These are phyloP conservation scores for Chlamydomonas incerta DNA, from an alignment of 139 green algal genomes.

Conservation along the genomic window DNA sequence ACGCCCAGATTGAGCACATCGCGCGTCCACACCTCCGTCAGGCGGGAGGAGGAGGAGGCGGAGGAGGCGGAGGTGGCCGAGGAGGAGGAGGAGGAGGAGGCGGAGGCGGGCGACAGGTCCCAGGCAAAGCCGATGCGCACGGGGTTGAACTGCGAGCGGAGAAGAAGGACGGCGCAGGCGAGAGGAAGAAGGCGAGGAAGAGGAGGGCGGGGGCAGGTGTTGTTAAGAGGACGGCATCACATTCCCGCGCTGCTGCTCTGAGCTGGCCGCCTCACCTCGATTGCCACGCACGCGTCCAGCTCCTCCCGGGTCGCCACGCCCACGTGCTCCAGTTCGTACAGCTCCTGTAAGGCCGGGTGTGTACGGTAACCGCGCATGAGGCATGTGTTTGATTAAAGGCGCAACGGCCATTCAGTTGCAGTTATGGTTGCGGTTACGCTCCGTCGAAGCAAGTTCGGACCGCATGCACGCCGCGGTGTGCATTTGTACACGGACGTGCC, in stretches of 20 bases:
- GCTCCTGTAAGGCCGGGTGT: constrained; percentile 64
- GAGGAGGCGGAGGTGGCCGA: not conserved
- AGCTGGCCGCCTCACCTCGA: no score
- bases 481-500: no score
- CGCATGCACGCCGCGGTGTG: no score
- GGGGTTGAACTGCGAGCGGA: constrained; percentile 89
- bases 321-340: constrained; percentile 72
- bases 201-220: not conserved
- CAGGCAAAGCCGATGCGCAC: constrained; percentile 50
- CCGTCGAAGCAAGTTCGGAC: no score
- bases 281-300: constrained; percentile 75
- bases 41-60: not conserved
- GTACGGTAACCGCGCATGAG: no score
- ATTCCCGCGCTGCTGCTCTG: no score
- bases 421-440: no score
- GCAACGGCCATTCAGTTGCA: no score
- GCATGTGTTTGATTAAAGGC: no score
- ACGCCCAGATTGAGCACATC: constrained; percentile 97
- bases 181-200: no score
- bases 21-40: constrained; percentile 73
- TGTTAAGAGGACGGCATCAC: no score
- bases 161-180: not conserved
- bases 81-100: not conserved
- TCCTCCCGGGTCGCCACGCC: constrained; percentile 83
- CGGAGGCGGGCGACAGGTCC: constrained; percentile 31